Base-by-base conservation (phyloP, 1,284 basidiomycete genomes). In the Melampsora occidentalis region DNA sequence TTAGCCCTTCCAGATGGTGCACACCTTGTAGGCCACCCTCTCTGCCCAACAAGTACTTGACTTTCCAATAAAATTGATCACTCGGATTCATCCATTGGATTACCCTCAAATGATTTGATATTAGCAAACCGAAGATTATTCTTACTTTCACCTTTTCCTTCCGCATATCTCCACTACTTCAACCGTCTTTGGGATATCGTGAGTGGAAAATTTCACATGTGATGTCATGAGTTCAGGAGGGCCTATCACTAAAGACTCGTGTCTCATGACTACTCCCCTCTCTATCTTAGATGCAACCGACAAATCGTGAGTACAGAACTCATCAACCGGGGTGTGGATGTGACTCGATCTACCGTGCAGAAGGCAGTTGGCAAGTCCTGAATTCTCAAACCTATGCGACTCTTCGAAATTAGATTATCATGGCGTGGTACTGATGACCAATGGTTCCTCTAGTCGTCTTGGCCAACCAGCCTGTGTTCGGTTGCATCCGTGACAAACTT, bases 1-100 rank as follows among this genome's bases (percentile, higher is more conserved):
- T 87, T 99, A n/a, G 97, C 96, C 0, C 87, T 99, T 25, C 96
- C 96, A 0, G 97, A 99, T 81, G 96, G 96, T 35, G 94, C 95
- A 16, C 96, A 99, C 84, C 84, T 98, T 79, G 93, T 94, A 80
- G 79, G 85, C 82, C 51, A 71, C 79, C 18, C 22, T 53, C 51
- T 12, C 18, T 25, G 51, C 22, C 51, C 18, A 20, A 53, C 20
- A 53, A 25, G 51, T 12, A 20, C 51, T 53, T 53, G 6, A 53
- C 18, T 5, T 5, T n/a, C 51, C 7, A 53, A 25, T 35, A 9
- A 35, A 35, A 35, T 35, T 35, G 35, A 35, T 35, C 16, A 46
- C 20, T 35, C 39, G 16, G 51, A 1, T 14, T n/a, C 9, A 42
- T 0, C 22, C 20, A 35, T 20, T 7, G n/a, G 9, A 20, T 39